Evolutionary conservation across 2,329 filamentous ascomycete species (phyloP), one percentile per base, ranked within the genome.

Genomic region (Trichoderma oligosporum): DNA sequence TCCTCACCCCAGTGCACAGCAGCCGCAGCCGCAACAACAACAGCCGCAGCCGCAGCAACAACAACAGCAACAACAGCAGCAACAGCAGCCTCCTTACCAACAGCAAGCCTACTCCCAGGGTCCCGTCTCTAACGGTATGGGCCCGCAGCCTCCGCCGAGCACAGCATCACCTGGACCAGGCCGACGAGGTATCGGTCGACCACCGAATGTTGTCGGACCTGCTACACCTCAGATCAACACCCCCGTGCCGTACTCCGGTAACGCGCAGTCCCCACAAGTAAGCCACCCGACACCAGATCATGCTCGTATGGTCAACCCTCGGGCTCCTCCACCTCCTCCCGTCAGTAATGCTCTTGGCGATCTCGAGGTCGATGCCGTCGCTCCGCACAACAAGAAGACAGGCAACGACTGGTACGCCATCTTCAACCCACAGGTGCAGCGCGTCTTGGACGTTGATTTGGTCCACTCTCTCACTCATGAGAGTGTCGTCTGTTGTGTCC

Each of bases 401-500:
- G 89, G 90, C 27, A 78, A 83, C 42, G 94, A 97, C 71, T 99
- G 94, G 94, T 96, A 95, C 70, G 93, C 90, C 42, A 89, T 97
- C 63, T 99, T 97, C 81, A 97, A 99, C 74, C 91, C 93, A 42
- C 84, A 87, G 58, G 88, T 97, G 35, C 90, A 89, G 61, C 90
- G 94, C 59, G 85, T 91, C 51, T 79, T 99, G 51, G 94, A 99
- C 69, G 91, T 99, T 54, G 91, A 97, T 63, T 81, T 99, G 36
- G 87, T 97, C 46, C 94, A 97, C 75, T 96, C 91, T 57, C 82
- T 99, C 53, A 84, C 85, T 60, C 94, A 99, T 69, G 90, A 96
- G 70, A 97, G 93, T 66, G 94, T 99, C 3, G 94, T 99, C 1
- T 99, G 94, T 81, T 99, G 94, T 71, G 94, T 99, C 33, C 84